Conservation (phyloP, 1,139 yeast genomes). For the Suhomyces maxii region DNA sequence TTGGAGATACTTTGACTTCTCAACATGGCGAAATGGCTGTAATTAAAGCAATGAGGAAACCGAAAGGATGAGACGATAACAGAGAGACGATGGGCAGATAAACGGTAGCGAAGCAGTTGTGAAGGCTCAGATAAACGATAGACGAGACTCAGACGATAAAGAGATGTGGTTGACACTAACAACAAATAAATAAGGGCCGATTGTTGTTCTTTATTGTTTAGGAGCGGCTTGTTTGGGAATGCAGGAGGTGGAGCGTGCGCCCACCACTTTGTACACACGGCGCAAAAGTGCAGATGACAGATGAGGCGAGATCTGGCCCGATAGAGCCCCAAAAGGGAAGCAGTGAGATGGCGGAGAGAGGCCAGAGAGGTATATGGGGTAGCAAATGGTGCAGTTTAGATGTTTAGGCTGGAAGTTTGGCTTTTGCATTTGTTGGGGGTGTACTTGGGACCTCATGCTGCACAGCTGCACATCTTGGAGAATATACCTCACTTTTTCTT, state of each 20-base stretch:
- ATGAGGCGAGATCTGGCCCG: too few species aligned
- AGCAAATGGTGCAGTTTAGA: too few species aligned
- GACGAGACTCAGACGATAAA: background rate
- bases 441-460: too few species aligned
- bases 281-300: too few species aligned
- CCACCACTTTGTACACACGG: background rate
- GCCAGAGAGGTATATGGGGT: too few species aligned
- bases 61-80: background rate
- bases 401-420: too few species aligned
- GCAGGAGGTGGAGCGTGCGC: slow-evolving; percentile 2
- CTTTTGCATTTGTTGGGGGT: too few species aligned
- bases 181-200: background rate
- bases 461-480: too few species aligned
- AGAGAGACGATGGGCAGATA: background rate
- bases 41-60: background rate
- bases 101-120: background rate
- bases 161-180: background rate
- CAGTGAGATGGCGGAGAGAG: too few species aligned
- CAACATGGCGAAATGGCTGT: slow-evolving; percentile 20
- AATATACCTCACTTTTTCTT: too few species aligned
- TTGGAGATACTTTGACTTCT: slow-evolving; percentile 34
- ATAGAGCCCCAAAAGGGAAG: too few species aligned
- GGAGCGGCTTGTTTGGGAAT: background rate
- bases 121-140: background rate
- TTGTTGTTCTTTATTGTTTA: background rate